Evolutionary conservation across 495 filamentous ascomycete genomes (phyloP).

Genomic region (Xylaria venustula): DNA sequence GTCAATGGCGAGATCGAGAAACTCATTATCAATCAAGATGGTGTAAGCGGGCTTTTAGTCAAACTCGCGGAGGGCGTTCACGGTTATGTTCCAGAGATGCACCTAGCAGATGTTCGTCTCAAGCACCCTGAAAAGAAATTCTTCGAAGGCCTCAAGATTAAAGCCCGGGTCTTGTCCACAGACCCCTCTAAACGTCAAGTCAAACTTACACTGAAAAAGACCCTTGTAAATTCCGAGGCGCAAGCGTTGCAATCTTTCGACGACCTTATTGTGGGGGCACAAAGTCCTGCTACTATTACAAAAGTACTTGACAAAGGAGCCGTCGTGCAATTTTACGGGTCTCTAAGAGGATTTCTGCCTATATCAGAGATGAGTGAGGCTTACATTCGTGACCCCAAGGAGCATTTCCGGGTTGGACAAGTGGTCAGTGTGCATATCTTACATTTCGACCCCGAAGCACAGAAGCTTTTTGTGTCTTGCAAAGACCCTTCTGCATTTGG

Average conservation of each 20-base stretch:
- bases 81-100: slow-evolving; percentile 81
- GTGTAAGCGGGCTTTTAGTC: slow-evolving; percentile 77
- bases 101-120: slow-evolving; percentile 81
- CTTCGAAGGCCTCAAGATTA: slow-evolving; percentile 79
- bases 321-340: slow-evolving; percentile 88
- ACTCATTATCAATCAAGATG: slow-evolving; percentile 67
- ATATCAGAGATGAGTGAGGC: slow-evolving; percentile 97
- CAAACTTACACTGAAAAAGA: slow-evolving; percentile 91
- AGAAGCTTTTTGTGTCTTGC: slow-evolving; percentile 84
- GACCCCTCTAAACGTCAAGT: slow-evolving; percentile 74
- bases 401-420: slow-evolving; percentile 88
- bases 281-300: slow-evolving; percentile 80
- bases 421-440: slow-evolving; percentile 84
- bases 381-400: slow-evolving; percentile 81
- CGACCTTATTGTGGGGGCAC: slow-evolving; percentile 63
- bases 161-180: slow-evolving; percentile 77
- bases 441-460: slow-evolving; percentile 67
- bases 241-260: slow-evolving; percentile 73
- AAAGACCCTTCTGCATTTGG: slow-evolving; percentile 80
- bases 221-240: slow-evolving; percentile 81
- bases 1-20: slow-evolving; percentile 85
- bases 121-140: slow-evolving; percentile 97
- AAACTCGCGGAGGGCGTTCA: slow-evolving; percentile 81
- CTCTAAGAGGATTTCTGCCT: slow-evolving; percentile 79
- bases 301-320: slow-evolving; percentile 76